Evolutionary conservation across 202 grass and related monocot species (phyloP).

Genomic region (Dendrocalamus latiflorus): DNA sequence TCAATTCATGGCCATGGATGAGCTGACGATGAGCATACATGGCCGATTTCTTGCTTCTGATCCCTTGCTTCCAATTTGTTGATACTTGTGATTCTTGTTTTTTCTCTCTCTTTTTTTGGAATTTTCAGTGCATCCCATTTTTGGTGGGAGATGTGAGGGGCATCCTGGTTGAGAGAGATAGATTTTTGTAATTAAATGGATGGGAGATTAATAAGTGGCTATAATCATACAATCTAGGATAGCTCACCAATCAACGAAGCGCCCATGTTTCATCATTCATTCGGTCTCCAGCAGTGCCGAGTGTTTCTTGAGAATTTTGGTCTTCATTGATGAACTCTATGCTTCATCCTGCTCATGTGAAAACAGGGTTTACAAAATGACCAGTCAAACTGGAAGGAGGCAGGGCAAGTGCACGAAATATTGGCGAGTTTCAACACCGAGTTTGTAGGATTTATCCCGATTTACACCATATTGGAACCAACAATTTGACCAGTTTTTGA

Average conservation of each 20-base stretch:
- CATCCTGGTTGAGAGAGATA: conserved; percentile 14
- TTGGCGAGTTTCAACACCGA: background rate
- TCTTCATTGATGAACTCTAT: too few relatives aligned
- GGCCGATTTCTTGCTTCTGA: background rate
- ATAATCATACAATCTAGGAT: conserved; percentile 16
- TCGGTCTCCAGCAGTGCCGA: background rate
- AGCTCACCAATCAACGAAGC: conserved; percentile 1
- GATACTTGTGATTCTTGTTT: conserved; percentile 39
- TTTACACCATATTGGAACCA: background rate
- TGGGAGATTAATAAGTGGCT: conserved; percentile 26
- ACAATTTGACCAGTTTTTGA: too few relatives aligned
- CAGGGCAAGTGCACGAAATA: too few relatives aligned
- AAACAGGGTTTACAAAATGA: too few relatives aligned
- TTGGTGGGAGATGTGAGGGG: conserved; percentile 36
- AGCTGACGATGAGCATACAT: background rate
- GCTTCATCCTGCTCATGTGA: too few relatives aligned
- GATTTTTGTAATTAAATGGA: conserved; percentile 50
- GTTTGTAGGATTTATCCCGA: background rate
- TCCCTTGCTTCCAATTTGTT: conserved; percentile 28
- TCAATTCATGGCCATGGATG: background rate
- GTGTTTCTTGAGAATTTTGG: background rate
- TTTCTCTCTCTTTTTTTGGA: background rate
- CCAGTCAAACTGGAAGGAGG: too few relatives aligned
- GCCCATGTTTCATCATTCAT: background rate
- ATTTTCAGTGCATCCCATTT: conserved; percentile 34